Evolutionary conservation across 495 filamentous ascomycete genomes (phyloP).

Genomic region (Glarea lozoyensis): DNA sequence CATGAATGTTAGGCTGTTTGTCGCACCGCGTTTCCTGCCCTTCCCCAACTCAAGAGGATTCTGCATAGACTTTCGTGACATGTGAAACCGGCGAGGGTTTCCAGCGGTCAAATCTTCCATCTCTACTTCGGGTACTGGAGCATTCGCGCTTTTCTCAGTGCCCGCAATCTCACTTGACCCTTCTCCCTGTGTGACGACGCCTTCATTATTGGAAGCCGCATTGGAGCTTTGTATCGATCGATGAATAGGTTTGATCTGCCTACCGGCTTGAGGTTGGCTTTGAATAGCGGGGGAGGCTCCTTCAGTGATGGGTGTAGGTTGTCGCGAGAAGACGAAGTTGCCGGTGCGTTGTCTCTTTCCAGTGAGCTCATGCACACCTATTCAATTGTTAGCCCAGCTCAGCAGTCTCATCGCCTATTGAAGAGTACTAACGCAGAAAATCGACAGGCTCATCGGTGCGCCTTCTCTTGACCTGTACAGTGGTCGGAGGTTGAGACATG

Average conservation of each 20-base stretch:
- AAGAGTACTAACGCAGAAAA: slow-evolving; percentile 31
- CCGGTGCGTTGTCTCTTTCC: slow-evolving; percentile 6
- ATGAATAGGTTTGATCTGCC: slow-evolving; percentile 20
- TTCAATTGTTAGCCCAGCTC: not conserved
- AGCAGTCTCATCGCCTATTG: not conserved
- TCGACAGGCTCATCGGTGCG: slow-evolving; percentile 42
- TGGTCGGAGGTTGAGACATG: slow-evolving; percentile 42
- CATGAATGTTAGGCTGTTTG: slow-evolving; percentile 34
- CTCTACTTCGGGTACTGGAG: not conserved
- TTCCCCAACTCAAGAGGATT: not conserved
- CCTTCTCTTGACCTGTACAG: slow-evolving; percentile 47
- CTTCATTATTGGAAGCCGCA: not conserved
- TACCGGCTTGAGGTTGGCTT: not conserved
- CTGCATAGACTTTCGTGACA: slow-evolving; percentile 29
- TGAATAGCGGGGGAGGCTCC: not conserved
- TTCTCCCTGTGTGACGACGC: not conserved
- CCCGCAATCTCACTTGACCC: not conserved
- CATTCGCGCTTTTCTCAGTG: not conserved
- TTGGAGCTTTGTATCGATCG: not conserved
- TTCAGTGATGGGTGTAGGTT: not conserved
- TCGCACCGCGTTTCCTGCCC: slow-evolving; percentile 28
- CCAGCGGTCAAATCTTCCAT: slow-evolving; percentile 3
- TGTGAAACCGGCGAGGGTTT: slow-evolving; percentile 36
- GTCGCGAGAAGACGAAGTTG: slow-evolving; percentile 12
- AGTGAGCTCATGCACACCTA: slow-evolving; percentile 6